phyloP scores from a whole-genome alignment of 2,329 filamentous ascomycete species.

The Colletotrichum sublineola region DNA sequence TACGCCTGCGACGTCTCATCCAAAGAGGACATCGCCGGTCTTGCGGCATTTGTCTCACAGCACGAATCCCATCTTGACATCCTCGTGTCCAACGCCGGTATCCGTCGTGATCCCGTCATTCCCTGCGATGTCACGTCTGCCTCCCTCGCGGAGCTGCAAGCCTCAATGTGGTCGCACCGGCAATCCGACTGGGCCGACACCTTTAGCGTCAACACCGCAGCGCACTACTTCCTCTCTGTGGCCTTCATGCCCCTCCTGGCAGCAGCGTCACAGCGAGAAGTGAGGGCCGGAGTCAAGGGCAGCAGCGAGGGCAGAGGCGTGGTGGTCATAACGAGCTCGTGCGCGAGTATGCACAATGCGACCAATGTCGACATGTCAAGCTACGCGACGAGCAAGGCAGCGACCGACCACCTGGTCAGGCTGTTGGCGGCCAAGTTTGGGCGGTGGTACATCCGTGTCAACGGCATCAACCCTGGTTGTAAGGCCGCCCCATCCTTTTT shows the following conservation, averaged over 20 bases:
- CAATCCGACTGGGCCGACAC: constrained; percentile 60
- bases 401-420: constrained; percentile 64
- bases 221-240: constrained; percentile 63
- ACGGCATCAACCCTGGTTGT: constrained; percentile 52
- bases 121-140: constrained; percentile 60
- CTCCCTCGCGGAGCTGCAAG: constrained; percentile 57
- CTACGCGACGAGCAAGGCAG: constrained; percentile 65
- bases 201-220: constrained; percentile 62
- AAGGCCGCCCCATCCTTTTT: constrained; percentile 24
- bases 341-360: constrained; percentile 65
- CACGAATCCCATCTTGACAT: not conserved
- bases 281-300: constrained; percentile 47
- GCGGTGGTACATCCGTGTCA: constrained; percentile 51
- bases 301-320: constrained; percentile 57
- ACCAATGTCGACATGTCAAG: constrained; percentile 66
- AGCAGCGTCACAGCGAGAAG: constrained; percentile 52
- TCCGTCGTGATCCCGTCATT: constrained; percentile 47
- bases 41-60: not conserved
- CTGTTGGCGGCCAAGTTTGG: constrained; percentile 63
- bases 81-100: constrained; percentile 12
- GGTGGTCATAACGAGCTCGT: constrained; percentile 63
- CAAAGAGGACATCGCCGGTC: not conserved
- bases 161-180: constrained; percentile 60
- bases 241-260: constrained; percentile 59
- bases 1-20: not conserved